Evolutionary conservation across 2,329 filamentous ascomycete species (phyloP).

Genomic region (Phaeophleospora eucalypticola): DNA sequence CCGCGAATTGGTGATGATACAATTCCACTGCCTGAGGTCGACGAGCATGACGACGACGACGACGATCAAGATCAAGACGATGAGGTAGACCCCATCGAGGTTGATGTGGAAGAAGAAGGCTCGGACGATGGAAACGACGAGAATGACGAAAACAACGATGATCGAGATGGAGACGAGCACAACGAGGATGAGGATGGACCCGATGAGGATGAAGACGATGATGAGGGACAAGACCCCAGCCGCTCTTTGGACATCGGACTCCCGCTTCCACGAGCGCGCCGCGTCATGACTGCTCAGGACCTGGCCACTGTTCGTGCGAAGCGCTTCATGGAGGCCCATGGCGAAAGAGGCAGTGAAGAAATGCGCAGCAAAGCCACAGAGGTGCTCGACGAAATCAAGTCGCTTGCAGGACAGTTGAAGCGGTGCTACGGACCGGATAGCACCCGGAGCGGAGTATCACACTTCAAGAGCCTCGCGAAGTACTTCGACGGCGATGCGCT

Average conservation of each 20-base stretch:
- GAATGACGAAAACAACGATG: slow-evolving; percentile 48
- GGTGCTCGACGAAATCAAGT: slow-evolving; percentile 69
- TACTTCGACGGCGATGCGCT: slow-evolving; percentile 87
- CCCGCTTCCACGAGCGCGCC: slow-evolving; percentile 35
- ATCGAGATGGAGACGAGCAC: slow-evolving; percentile 40
- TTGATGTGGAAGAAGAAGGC: slow-evolving; percentile 22
- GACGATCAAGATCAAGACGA: slow-evolving; percentile 52
- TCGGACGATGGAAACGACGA: slow-evolving; percentile 52
- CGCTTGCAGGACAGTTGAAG: slow-evolving; percentile 67
- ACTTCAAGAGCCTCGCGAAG: slow-evolving; percentile 72
- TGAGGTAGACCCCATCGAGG: slow-evolving; percentile 22
- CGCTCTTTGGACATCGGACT: slow-evolving; percentile 51
- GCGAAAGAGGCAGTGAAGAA: slow-evolving; percentile 67
- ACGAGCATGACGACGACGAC: slow-evolving; percentile 34
- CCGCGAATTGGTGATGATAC: slow-evolving; percentile 32
- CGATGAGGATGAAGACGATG: slow-evolving; percentile 24
- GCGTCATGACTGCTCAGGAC: slow-evolving; percentile 57
- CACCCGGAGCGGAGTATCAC: slow-evolving; percentile 48
- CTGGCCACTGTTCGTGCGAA: slow-evolving; percentile 73
- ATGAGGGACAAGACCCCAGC: slow-evolving; percentile 48
- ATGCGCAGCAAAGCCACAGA: slow-evolving; percentile 75
- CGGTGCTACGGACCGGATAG: slow-evolving; percentile 57
- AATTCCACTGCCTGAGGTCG: slow-evolving; percentile 25
- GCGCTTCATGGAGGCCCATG: slow-evolving; percentile 78
- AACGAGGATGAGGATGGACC: slow-evolving; percentile 42